Evolutionary conservation across 495 filamentous ascomycete species (phyloP), one percentile per base, ranked within the genome.

Genomic region (Venustampulla echinocandica): DNA sequence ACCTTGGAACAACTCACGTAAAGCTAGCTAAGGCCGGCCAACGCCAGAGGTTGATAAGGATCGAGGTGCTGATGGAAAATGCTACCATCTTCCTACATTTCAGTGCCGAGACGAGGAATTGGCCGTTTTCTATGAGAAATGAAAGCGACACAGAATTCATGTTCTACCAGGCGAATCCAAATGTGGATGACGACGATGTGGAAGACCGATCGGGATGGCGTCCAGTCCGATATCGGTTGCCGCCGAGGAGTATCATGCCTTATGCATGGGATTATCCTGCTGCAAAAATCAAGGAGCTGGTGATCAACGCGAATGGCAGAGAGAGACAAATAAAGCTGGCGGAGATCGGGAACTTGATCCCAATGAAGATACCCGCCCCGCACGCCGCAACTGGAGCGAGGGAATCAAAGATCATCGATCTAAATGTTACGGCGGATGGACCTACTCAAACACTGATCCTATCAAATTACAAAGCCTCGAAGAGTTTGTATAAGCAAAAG

Each of bases 211-310:
- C 82, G 40, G 83, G 86, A 4, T 98, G 90, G 85, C 79, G 85
- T 44, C 87, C 86, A 10, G 85, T 97, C 52, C 71, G 86, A 30
- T 98, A 98, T 61, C 84, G 90, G n/a, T 75, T 98, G 11, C 92
- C 92, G 2, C 80, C 89, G 5, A 76, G 93, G 24, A 96, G 90
- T 62, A 95, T 97, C 64, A 98, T 98, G 92, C 90, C 93, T 3
- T 98, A 98, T 60, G 90, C 92, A 22, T 98, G 92, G 92, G 93
- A 98, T 61, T 97, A 92, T 66, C 92, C 92, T 1, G 89, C 92
- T 4, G 87, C 88, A n/a, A 95, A 94, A 65, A 83, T 83, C 64
- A 95, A 92, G 62, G 90, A 95, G 60, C 75, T 97, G 25, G 77
- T 95, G 34, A 73, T 98, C 59, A 81, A 67, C 32, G 82, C 83